A percentile compares a stretch with the other conserved stretches of the same genome.
Conservation (phyloP, 495 filamentous ascomycete genomes). For the Letharia columbiana region DNA sequence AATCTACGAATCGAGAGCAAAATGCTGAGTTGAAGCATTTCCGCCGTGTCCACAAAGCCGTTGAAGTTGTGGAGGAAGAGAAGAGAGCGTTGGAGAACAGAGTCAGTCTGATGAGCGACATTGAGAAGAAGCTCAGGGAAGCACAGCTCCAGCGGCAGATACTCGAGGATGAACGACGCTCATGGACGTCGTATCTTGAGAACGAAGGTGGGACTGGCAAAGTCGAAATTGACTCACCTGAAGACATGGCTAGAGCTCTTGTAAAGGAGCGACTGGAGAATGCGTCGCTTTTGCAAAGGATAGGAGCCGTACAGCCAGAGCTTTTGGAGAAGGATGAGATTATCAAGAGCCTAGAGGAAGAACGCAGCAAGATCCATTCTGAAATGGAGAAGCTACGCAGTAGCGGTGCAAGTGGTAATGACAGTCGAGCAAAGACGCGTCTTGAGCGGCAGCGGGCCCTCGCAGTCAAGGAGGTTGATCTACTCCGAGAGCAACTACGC, state of each 20-base stretch:
- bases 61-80: conserved; percentile 94
- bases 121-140: conserved; percentile 69
- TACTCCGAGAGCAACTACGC: conserved; percentile 85
- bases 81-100: conserved; percentile 75
- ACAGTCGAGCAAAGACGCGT: conserved; percentile 53
- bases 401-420: conserved; percentile 33
- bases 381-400: conserved; percentile 64
- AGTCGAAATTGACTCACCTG: conserved; percentile 76
- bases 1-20: conserved; percentile 72
- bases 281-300: conserved; percentile 62
- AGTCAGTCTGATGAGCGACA: conserved; percentile 61
- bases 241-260: conserved; percentile 76
- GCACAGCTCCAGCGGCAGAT: conserved; percentile 73
- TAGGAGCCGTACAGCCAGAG: conserved; percentile 73
- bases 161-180: conserved; percentile 75
- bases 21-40: conserved; percentile 69
- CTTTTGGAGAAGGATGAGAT: conserved; percentile 69
- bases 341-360: conserved; percentile 62
- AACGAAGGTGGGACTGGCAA: conserved; percentile 44
- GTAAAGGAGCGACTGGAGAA: conserved; percentile 74
- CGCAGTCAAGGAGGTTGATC: conserved; percentile 85
- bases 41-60: conserved; percentile 67
- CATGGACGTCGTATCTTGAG: conserved; percentile 83
- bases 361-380: conserved; percentile 48
- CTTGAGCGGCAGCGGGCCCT: conserved; percentile 79